A percentile compares a stretch with the other conserved stretches of the same genome.
These are phyloP conservation scores for Mrakia blollopis DNA, from an alignment of 768 basidiomycete genomes.

Conservation along the genomic window DNA sequence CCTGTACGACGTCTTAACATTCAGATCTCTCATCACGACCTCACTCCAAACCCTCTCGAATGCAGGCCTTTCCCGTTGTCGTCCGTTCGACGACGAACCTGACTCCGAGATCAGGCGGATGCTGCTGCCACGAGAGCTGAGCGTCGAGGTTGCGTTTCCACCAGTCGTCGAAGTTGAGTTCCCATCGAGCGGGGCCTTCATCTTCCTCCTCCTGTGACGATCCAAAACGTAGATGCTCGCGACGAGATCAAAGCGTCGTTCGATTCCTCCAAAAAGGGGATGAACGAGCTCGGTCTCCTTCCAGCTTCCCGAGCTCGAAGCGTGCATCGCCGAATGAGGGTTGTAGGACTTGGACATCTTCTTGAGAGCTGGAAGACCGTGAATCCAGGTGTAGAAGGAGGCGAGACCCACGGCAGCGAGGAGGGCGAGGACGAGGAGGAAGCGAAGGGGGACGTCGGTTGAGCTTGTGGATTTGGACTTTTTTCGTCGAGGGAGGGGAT, in stretches of 20 bases:
- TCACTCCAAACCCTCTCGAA: not conserved
- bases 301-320: not conserved
- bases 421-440: conserved; percentile 2
- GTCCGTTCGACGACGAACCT: not conserved
- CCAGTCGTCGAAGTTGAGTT: not conserved
- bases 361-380: not conserved
- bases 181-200: not conserved
- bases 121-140: not conserved
- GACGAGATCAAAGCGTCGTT: conserved; percentile 8
- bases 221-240: not conserved
- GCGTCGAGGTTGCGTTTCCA: not conserved
- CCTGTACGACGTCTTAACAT: not conserved
- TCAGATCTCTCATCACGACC: not conserved
- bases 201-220: not conserved
- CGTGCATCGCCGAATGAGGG: not conserved
- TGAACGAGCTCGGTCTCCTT: not conserved
- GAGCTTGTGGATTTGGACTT: not conserved
- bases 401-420: not conserved
- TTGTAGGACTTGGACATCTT: not conserved
- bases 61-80: not conserved
- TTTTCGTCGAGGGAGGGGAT: not conserved
- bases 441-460: not conserved
- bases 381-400: conserved; percentile 3
- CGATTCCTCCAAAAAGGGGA: not conserved
- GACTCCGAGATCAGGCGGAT: not conserved